Evolutionary conservation across 345 rosid genomes (phyloP).

Genomic region (Euphorbia tirucalli): DNA sequence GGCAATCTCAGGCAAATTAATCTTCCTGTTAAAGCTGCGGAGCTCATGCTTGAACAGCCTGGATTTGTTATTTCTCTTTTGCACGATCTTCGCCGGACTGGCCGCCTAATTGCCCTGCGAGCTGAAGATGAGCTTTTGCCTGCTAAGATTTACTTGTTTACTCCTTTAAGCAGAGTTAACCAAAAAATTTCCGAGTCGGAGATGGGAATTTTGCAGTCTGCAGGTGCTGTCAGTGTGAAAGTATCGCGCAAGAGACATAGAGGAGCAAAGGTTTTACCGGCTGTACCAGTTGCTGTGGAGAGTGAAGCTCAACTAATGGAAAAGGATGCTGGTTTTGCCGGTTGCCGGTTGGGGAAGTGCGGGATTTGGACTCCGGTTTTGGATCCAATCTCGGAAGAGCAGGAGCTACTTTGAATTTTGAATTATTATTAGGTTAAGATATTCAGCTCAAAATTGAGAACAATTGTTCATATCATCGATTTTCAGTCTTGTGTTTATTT

Average conservation of each 20-base stretch:
- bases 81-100: slow-evolving; percentile 25
- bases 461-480: not conserved
- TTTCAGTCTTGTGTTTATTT: no score
- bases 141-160: slow-evolving; percentile 33
- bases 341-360: slow-evolving; percentile 14
- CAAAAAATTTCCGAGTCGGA: slow-evolving; percentile 30
- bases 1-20: slow-evolving; percentile 31
- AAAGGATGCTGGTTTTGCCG: not conserved
- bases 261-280: slow-evolving; percentile 36
- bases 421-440: not conserved
- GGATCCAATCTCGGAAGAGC: slow-evolving; percentile 39
- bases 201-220: slow-evolving; percentile 20
- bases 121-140: slow-evolving; percentile 45
- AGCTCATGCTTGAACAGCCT: slow-evolving; percentile 55
- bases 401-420: not conserved
- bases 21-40: slow-evolving; percentile 39
- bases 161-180: slow-evolving; percentile 25
- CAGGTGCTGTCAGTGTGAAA: slow-evolving; percentile 18
- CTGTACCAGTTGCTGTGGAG: no score
- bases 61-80: slow-evolving; percentile 29
- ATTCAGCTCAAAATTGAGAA: not conserved
- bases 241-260: slow-evolving; percentile 17
- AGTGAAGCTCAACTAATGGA: slow-evolving; percentile 7
- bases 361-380: slow-evolving; percentile 38
- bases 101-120: slow-evolving; percentile 29